phyloP scores from a whole-genome alignment of 257 asterid genomes.

The Scutellaria barbata region DNA sequence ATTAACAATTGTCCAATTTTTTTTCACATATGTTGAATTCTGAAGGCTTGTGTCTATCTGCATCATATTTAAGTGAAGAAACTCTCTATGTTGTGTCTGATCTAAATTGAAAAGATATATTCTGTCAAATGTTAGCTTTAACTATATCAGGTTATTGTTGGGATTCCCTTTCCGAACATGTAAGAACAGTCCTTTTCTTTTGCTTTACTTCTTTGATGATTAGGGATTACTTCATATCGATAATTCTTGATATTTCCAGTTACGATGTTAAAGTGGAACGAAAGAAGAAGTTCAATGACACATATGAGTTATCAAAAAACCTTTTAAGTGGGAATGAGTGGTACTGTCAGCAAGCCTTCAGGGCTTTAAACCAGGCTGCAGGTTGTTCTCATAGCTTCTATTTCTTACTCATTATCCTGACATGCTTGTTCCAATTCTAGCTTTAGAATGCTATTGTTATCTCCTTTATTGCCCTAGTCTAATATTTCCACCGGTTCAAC shows the following conservation, averaged over 20 bases:
- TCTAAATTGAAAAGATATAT: slow-evolving; percentile 23
- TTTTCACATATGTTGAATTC: not conserved
- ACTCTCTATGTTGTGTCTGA: slow-evolving; percentile 4
- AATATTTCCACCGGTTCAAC: slow-evolving; percentile 6
- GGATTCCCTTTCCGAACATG: slow-evolving; percentile 97
- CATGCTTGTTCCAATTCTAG: not conserved
- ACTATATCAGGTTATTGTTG: slow-evolving; percentile 81
- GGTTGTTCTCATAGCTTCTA: slow-evolving; percentile 48
- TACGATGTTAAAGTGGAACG: slow-evolving; percentile 75
- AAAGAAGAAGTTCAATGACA: slow-evolving; percentile 90
- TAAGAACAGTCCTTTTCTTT: slow-evolving; percentile 48
- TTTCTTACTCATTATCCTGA: not conserved
- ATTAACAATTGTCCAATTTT: slow-evolving; percentile 15
- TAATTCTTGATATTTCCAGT: slow-evolving; percentile 53
- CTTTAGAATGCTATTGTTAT: slow-evolving; percentile 8
- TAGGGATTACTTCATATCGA: slow-evolving; percentile 21
- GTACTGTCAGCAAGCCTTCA: slow-evolving; percentile 97
- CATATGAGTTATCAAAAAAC: slow-evolving; percentile 67
- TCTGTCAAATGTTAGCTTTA: slow-evolving; percentile 50
- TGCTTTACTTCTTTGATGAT: slow-evolving; percentile 29
- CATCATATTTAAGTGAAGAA: slow-evolving; percentile 19
- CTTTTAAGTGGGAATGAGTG: slow-evolving; percentile 90
- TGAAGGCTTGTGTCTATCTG: slow-evolving; percentile 21
- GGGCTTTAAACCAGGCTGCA: slow-evolving; percentile 97
- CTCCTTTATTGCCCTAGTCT: not conserved